Percentiles rank a stretch among this genome's conserved stretches.
These are phyloP conservation scores for Saccharata proteae DNA, from an alignment of 2,329 filamentous ascomycete genomes.

Conservation along the genomic window DNA sequence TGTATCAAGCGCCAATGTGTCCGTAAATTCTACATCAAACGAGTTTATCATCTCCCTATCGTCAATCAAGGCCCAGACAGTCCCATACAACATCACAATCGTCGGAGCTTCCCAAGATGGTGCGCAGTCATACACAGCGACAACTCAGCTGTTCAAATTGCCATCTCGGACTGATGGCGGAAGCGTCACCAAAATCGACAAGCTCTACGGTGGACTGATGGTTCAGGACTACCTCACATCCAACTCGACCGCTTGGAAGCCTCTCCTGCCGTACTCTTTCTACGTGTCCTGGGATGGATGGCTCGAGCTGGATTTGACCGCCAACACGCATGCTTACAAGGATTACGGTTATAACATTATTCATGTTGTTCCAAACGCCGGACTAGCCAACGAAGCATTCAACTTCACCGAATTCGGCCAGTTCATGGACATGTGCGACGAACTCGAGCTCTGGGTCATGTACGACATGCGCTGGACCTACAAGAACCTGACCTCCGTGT, in stretches of 20 bases:
- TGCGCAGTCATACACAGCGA: conserved; percentile 23
- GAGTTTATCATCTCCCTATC: conserved; percentile 25
- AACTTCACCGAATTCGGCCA: conserved; percentile 25
- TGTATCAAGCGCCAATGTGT: conserved; percentile 16
- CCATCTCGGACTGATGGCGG: conserved; percentile 30
- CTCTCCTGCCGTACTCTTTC: conserved; percentile 35
- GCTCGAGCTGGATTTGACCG: conserved; percentile 10
- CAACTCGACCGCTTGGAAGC: conserved; percentile 19
- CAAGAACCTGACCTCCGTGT: conserved; percentile 25
- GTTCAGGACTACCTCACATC: conserved; percentile 16
- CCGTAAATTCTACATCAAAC: conserved; percentile 26
- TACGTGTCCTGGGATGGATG: conserved; percentile 32
- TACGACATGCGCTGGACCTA: conserved; percentile 35
- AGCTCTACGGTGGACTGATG: conserved; percentile 33
- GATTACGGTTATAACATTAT: conserved; percentile 35
- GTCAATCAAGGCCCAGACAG: conserved; percentile 15
- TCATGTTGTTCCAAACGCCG: conserved; percentile 27
- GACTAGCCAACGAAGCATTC: conserved; percentile 27
- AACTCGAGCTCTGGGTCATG: conserved; percentile 34
- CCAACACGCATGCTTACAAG: neutral
- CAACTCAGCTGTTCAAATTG: conserved; percentile 28
- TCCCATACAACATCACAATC: conserved; percentile 28
- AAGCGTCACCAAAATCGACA: conserved; percentile 36
- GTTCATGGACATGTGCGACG: conserved; percentile 33
- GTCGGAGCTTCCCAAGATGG: conserved; percentile 19